phyloP scores from a whole-genome alignment of 2,329 filamentous ascomycete species.

The Calonectria montana region DNA sequence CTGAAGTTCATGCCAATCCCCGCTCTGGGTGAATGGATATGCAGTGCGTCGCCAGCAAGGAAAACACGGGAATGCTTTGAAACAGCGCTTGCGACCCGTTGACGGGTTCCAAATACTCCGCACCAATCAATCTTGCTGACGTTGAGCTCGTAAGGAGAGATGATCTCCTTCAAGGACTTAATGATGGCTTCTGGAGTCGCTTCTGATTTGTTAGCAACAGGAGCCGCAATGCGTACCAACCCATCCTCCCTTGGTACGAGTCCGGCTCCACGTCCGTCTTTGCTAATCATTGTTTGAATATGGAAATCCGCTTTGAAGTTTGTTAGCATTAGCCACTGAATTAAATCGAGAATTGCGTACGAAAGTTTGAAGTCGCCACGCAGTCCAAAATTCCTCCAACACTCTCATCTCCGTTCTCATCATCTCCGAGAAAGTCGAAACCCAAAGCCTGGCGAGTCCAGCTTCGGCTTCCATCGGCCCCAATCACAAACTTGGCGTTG shows the following conservation, averaged over 20 bases:
- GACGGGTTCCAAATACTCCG: not conserved
- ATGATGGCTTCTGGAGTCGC: not conserved
- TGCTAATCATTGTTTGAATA: not conserved
- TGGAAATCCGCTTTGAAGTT: not conserved
- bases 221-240: not conserved
- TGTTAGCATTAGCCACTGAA: not conserved
- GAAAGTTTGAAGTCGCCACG: not conserved
- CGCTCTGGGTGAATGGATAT: not conserved
- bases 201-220: not conserved
- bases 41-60: not conserved
- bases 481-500: not conserved
- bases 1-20: not conserved
- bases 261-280: not conserved
- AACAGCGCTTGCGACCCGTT: not conserved
- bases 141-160: not conserved
- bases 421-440: not conserved
- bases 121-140: not conserved
- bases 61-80: not conserved
- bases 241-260: not conserved
- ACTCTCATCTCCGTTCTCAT: not conserved
- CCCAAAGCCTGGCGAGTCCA: not conserved
- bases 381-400: not conserved
- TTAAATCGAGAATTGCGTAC: not conserved
- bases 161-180: not conserved
- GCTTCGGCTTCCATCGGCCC: not conserved